phyloP scores from a whole-genome alignment of 306 rosid species.

The Cajanus cajan region DNA sequence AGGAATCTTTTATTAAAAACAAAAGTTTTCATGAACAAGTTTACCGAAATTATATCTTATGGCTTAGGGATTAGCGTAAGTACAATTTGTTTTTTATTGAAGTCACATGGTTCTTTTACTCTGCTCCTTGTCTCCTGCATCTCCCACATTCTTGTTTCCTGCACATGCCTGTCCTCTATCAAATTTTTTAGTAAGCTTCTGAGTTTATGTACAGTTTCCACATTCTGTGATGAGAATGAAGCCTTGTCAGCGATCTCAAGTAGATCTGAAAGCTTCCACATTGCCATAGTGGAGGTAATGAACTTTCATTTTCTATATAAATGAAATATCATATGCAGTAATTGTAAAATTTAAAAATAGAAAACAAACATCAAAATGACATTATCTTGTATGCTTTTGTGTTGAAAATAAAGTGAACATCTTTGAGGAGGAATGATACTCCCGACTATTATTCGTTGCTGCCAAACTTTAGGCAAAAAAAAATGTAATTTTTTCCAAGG shows the following conservation, averaged over 20 bases:
- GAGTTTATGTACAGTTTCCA: conserved; percentile 52
- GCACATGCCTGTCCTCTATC: neutral
- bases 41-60: conserved; percentile 5
- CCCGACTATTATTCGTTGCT: neutral
- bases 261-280: conserved; percentile 61
- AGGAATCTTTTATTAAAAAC: conserved; percentile 5
- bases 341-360: neutral
- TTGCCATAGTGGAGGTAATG: conserved; percentile 78
- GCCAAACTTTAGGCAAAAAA: neutral
- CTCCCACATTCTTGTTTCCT: conserved; percentile 18
- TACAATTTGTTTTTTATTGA: conserved; percentile 9
- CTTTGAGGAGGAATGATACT: conserved; percentile 3
- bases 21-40: conserved; percentile 9
- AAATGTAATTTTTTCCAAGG: neutral
- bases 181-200: conserved; percentile 22
- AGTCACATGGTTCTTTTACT: conserved; percentile 14
- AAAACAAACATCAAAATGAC: neutral
- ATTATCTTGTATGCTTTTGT: neutral
- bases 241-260: conserved; percentile 67
- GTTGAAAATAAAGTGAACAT: neutral
- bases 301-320: neutral
- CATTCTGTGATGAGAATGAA: conserved; percentile 62
- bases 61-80: neutral
- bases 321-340: conserved; percentile 1
- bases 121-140: neutral